Evolutionary conservation across 805 yeast species (phyloP), one percentile per base, ranked within the genome.

Genomic region (Metschnikowia continentalis): DNA sequence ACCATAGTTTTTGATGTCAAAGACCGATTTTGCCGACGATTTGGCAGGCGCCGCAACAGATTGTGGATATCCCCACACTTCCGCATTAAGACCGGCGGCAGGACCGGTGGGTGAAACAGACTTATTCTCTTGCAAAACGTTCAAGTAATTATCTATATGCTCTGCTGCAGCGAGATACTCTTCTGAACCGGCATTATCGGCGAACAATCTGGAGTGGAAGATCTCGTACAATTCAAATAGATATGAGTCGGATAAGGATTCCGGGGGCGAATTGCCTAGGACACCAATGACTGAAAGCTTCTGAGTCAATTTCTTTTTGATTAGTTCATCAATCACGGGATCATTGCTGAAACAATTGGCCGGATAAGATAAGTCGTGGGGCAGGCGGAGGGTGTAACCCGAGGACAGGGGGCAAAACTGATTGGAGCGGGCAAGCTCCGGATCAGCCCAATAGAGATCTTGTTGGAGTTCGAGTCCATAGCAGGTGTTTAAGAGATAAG

Each of bases 401-500:
- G 65, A 61, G 17, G 72, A 63, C 37, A 55, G 54, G 2, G 61
- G 50, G 4, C 67, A 58, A 15, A 70, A 57, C 32, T 60, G 63
- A 55, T 71, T 71, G 22, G 56, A 47, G 32, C 49, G 44, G 5
- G 64, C 66, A 53, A 71, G 58, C 32, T 61, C 61, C 14, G 61
- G 62, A 50, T 67, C 63, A 37, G 57, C 46, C 35, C 48, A 45
- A 22, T 54, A 47, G 33, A 72, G 54, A 32, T 63, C 60, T 46
- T 58, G 56, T 47, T 68, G 66, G 13, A 71, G 58, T 44, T 60
- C 58, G 5, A 66, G 65, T 1, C 78, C 78, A 17, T 63, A 54
- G 40, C 70, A 63, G 5, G 76, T 68, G 46, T 71, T 61, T 15
- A 74, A 68, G 35, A 74, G 61, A 54, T 74, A 74, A 8, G 78